phyloP scores from a whole-genome alignment of 2,329 filamentous ascomycete species.

The Blastomyces gilchristii region DNA sequence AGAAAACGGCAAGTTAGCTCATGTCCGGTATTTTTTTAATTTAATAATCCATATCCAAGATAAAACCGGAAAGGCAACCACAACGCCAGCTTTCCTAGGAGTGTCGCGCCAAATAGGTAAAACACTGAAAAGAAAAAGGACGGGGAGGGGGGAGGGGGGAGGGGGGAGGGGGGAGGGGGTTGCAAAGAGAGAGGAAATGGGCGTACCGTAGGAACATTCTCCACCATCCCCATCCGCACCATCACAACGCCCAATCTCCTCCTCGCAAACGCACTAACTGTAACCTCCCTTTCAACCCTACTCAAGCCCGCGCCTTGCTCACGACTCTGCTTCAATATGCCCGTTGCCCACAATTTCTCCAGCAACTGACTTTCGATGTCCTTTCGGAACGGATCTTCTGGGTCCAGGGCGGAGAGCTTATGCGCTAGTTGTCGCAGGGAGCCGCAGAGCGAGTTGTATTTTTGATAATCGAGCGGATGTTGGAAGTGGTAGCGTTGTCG shows the following conservation, averaged over 20 bases:
- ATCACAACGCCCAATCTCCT: slow-evolving; percentile 80
- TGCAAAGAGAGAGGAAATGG: not conserved
- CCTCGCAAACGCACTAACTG: slow-evolving; percentile 79
- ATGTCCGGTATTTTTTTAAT: not conserved
- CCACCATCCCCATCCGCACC: slow-evolving; percentile 82
- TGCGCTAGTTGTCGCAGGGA: slow-evolving; percentile 86
- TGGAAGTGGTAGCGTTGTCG: slow-evolving; percentile 83
- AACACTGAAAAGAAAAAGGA: slow-evolving; percentile 2
- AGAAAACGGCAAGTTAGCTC: not conserved
- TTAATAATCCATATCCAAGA: not conserved
- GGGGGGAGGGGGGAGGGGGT: slow-evolving; percentile 8
- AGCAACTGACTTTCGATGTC: slow-evolving; percentile 82
- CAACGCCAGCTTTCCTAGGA: too few relatives aligned
- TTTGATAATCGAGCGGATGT: slow-evolving; percentile 74
- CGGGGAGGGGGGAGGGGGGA: slow-evolving; percentile 14
- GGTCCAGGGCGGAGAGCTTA: slow-evolving; percentile 67
- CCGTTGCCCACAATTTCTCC: slow-evolving; percentile 89
- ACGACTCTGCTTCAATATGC: slow-evolving; percentile 62
- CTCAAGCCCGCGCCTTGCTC: slow-evolving; percentile 62
- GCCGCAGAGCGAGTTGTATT: slow-evolving; percentile 58
- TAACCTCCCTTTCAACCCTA: slow-evolving; percentile 73
- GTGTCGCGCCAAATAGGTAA: too few relatives aligned
- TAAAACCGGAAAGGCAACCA: not conserved
- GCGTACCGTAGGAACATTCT: slow-evolving; percentile 67
- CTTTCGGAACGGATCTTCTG: slow-evolving; percentile 64